These are phyloP conservation scores for Talaromyces sp. DNA, from an alignment of 2,329 filamentous ascomycete species.

Conservation along the genomic window DNA sequence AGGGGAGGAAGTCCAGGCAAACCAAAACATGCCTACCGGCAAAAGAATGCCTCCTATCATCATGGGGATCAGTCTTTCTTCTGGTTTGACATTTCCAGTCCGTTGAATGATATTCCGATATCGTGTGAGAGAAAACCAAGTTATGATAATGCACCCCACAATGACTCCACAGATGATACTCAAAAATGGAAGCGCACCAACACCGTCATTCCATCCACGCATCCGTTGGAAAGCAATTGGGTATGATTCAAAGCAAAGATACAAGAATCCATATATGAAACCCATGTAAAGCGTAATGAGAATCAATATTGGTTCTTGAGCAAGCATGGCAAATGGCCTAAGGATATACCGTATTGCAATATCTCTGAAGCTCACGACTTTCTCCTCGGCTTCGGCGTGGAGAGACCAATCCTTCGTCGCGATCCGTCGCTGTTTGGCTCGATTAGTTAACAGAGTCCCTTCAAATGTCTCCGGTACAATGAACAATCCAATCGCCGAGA, in stretches of 20 bases:
- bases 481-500: conserved; percentile 48
- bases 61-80: conserved; percentile 49
- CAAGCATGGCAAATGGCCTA: conserved; percentile 2
- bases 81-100: conserved; percentile 35
- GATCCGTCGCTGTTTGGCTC: conserved; percentile 48
- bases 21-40: conserved; percentile 51
- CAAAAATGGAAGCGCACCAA: conserved; percentile 51
- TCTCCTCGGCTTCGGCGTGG: conserved; percentile 34
- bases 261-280: conserved; percentile 37
- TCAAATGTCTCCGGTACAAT: conserved; percentile 56
- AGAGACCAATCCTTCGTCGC: conserved; percentile 51
- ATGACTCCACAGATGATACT: conserved; percentile 50
- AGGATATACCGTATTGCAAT: conserved; percentile 3
- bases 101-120: conserved; percentile 27
- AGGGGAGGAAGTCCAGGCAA: conserved; percentile 49
- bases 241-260: conserved; percentile 38
- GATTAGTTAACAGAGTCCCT: conserved; percentile 46
- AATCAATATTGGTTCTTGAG: conserved; percentile 49
- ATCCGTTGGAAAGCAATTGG: conserved; percentile 43
- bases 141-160: conserved; percentile 32
- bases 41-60: conserved; percentile 46
- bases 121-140: conserved; percentile 34
- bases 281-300: conserved; percentile 47
- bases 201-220: conserved; percentile 46
- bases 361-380: background rate